These are phyloP conservation scores for Solanum corneliomulleri DNA, from an alignment of 257 asterid genomes.

Conservation along the genomic window DNA sequence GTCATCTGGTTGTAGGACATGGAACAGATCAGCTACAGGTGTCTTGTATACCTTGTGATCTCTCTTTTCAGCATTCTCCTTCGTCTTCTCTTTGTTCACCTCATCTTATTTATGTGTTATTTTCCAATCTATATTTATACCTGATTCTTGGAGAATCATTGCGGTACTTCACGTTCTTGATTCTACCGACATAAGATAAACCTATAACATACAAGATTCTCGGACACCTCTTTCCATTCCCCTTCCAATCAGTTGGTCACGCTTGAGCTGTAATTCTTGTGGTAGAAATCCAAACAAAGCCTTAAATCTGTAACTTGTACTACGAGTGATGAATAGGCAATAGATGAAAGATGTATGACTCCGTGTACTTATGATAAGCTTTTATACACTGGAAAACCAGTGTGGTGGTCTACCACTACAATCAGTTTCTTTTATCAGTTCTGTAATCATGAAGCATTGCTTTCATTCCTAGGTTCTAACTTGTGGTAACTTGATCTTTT, in stretches of 20 bases:
- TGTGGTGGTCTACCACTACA: background rate
- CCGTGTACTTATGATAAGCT: background rate
- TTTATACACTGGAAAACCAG: background rate
- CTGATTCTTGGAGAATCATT: background rate
- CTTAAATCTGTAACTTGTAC: background rate
- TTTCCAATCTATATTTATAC: background rate
- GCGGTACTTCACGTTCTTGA: background rate
- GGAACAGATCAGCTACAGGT: conserved; percentile 10
- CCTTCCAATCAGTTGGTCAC: background rate
- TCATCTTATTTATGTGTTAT: background rate
- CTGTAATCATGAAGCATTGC: background rate
- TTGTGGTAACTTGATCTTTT: background rate
- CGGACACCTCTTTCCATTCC: background rate
- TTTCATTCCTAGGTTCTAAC: background rate
- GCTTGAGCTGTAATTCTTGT: background rate
- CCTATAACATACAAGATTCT: background rate
- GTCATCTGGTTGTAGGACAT: background rate
- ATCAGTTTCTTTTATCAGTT: background rate
- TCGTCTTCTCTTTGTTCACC: background rate
- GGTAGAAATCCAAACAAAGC: background rate
- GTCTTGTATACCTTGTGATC: background rate
- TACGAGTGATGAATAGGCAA: background rate
- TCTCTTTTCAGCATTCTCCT: background rate
- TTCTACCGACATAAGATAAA: background rate
- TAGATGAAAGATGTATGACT: background rate